Evolutionary conservation across 495 filamentous ascomycete species (phyloP).

Genomic region (Neurospora sp.): DNA sequence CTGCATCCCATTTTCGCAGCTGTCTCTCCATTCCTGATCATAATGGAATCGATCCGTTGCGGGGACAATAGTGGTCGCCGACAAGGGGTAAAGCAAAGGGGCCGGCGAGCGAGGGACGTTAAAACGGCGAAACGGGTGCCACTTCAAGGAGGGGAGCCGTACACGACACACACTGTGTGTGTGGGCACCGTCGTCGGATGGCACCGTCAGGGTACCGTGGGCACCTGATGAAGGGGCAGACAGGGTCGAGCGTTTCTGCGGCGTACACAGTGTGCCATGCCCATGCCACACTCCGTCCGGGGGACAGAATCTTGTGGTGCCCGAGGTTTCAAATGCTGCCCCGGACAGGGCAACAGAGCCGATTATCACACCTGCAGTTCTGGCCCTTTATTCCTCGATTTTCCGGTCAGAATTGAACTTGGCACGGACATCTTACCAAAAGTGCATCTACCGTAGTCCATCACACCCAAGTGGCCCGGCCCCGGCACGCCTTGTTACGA

Average conservation of each 20-base stretch:
- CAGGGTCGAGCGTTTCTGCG: background rate
- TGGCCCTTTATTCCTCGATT: background rate
- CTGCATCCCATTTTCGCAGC: background rate
- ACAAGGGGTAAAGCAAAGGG: background rate
- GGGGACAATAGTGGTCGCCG: background rate
- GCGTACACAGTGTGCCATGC: background rate
- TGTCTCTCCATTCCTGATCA: background rate
- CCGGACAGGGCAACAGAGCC: background rate
- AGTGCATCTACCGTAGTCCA: background rate
- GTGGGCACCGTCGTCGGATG: background rate
- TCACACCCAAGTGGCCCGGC: background rate
- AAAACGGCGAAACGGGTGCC: background rate
- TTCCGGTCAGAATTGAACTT: background rate
- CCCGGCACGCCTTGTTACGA: background rate
- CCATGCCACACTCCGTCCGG: background rate
- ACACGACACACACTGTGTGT: background rate
- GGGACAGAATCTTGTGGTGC: background rate
- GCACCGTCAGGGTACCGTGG: background rate
- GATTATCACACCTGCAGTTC: background rate
- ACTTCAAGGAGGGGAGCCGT: background rate
- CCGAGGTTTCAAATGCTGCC: background rate
- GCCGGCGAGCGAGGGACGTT: background rate
- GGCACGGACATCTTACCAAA: background rate
- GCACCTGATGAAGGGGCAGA: background rate
- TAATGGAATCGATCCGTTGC: no score